Percentiles rank a stretch among this genome's conserved stretches.
phyloP scores from a whole-genome alignment of 1,284 basidiomycete species.

The Exobasidium rhododendri region DNA sequence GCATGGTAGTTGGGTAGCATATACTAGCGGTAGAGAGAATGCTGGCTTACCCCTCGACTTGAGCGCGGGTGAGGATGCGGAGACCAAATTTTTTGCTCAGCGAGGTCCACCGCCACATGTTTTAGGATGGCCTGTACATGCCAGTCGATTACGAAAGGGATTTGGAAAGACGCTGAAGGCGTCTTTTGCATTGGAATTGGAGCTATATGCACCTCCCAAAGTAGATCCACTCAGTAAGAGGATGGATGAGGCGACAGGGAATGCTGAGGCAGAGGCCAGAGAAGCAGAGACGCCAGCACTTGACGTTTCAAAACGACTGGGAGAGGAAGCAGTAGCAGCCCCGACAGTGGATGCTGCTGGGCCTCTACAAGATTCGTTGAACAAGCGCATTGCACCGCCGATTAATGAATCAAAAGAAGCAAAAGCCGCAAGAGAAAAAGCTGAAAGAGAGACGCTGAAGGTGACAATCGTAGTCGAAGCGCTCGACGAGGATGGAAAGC shows the following conservation, averaged over 20 bases:
- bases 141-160: conserved; percentile 31
- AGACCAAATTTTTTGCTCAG: conserved; percentile 11
- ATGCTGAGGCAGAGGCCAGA: background rate
- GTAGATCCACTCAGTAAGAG: conserved; percentile 12
- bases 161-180: conserved; percentile 31
- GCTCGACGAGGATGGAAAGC: conserved; percentile 42
- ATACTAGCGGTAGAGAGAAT: conserved; percentile 9
- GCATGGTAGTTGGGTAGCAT: conserved; percentile 44
- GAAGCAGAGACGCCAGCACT: conserved; percentile 9
- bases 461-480: conserved; percentile 49
- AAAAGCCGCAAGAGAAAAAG: conserved; percentile 34
- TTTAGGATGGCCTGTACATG: conserved; percentile 44
- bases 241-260: background rate
- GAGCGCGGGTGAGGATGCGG: background rate
- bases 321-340: conserved; percentile 1
- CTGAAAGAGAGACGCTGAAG: conserved; percentile 43
- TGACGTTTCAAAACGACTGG: conserved; percentile 12
- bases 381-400: background rate
- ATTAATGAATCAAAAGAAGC: conserved; percentile 34
- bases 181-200: conserved; percentile 26
- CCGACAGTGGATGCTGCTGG: background rate
- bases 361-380: background rate
- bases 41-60: conserved; percentile 7
- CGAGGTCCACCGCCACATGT: conserved; percentile 42
- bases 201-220: conserved; percentile 40